Conservation (phyloP, 352 stramenopile genomes). For the Sclerospora graminicola region DNA sequence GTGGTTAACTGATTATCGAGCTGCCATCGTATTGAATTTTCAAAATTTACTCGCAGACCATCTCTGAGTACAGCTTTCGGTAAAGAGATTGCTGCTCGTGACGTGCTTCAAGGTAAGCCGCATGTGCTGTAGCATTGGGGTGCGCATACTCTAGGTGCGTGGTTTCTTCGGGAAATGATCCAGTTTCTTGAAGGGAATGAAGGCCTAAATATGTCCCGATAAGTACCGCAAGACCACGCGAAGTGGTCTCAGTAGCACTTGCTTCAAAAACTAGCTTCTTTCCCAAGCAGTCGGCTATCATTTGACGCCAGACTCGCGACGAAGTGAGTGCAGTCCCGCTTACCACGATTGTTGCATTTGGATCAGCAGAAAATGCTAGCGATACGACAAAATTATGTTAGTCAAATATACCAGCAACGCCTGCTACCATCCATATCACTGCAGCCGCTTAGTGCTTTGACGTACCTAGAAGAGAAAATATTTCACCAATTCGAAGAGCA, state of each 20-base stretch:
- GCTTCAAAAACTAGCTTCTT: constrained; percentile 63
- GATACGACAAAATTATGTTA: neutral
- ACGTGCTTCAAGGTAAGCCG: constrained; percentile 47
- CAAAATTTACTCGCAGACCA: constrained; percentile 4
- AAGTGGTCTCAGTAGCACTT: constrained; percentile 64
- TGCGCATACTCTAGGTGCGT: constrained; percentile 22
- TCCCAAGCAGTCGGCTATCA: constrained; percentile 74
- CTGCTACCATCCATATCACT: neutral
- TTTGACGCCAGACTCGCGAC: constrained; percentile 81
- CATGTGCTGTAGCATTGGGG: constrained; percentile 40
- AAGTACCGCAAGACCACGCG: constrained; percentile 70
- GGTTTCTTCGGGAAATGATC: constrained; percentile 15
- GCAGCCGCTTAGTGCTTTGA: neutral
- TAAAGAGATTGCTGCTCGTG: constrained; percentile 67
- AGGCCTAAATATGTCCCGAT: constrained; percentile 47
- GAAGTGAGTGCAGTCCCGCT: constrained; percentile 72
- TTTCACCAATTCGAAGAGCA: constrained; percentile 74
- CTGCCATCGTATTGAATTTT: too few relatives aligned
- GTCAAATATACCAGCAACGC: neutral
- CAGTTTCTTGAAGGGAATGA: constrained; percentile 37
- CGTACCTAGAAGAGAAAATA: constrained; percentile 78
- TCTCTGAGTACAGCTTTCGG: constrained; percentile 44
- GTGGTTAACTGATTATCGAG: neutral
- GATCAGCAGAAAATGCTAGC: constrained; percentile 31
- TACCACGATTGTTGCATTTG: constrained; percentile 50